Percentiles rank a stretch among this genome's conserved stretches.
These are phyloP conservation scores for Venustampulla echinocandica DNA, from an alignment of 495 filamentous ascomycete species.

Conservation along the genomic window DNA sequence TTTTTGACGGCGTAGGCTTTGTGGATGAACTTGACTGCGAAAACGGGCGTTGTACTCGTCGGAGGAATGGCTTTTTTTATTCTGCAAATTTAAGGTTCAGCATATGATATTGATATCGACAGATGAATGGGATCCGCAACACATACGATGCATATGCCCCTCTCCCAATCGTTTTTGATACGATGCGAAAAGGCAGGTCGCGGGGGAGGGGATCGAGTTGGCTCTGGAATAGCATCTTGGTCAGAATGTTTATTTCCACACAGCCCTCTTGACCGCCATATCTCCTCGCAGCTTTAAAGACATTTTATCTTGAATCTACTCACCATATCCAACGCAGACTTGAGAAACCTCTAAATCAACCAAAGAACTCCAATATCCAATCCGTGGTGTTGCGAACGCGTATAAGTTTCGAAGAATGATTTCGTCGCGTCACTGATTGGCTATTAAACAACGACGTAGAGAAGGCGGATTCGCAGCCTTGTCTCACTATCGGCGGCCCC, in stretches of 20 bases:
- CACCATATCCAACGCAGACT: constrained; percentile 21
- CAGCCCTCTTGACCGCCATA: too few species aligned
- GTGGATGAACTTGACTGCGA: constrained; percentile 98
- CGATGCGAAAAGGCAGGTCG: constrained; percentile 84
- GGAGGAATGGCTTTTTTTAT: constrained; percentile 88
- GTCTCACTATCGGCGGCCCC: background rate
- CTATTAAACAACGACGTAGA: background rate
- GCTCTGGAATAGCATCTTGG: constrained; percentile 51
- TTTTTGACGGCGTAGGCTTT: constrained; percentile 85
- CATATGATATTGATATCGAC: too few species aligned
- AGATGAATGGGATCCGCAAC: too few species aligned
- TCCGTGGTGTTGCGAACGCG: constrained; percentile 18
- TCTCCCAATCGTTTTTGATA: constrained; percentile 91
- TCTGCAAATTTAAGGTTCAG: too few species aligned
- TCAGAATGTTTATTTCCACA: constrained; percentile 10
- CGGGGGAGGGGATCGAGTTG: constrained; percentile 80
- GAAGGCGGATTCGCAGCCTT: constrained; percentile 13
- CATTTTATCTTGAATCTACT: constrained; percentile 15
- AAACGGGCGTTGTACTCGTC: constrained; percentile 60
- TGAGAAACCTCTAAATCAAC: background rate
- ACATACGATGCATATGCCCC: constrained; percentile 95
- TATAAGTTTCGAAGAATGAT: constrained; percentile 17
- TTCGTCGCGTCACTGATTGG: constrained; percentile 18
- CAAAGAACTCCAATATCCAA: constrained; percentile 19
- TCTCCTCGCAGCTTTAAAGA: too few species aligned